Percentiles rank a stretch among this genome's conserved stretches.
phyloP scores from a whole-genome alignment of 1,284 basidiomycete species.

The Lignosus rhinocerotis region DNA sequence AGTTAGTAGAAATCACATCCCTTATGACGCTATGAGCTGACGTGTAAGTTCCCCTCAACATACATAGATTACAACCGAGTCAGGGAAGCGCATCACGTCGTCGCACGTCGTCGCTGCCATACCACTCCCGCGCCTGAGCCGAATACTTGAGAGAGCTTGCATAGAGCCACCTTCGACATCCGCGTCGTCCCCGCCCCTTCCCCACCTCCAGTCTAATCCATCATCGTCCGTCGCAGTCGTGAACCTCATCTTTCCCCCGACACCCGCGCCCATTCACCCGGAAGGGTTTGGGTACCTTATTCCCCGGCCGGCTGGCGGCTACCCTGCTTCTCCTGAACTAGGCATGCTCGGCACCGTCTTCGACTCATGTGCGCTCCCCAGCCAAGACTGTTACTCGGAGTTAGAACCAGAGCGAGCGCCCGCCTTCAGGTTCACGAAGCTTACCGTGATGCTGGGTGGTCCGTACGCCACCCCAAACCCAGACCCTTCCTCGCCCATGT shows the following conservation, averaged over 20 bases:
- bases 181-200: constrained; percentile 31
- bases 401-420: constrained; percentile 19
- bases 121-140: constrained; percentile 67
- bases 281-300: constrained; percentile 94
- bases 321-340: constrained; percentile 40
- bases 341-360: constrained; percentile 84
- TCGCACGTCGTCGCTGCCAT: constrained; percentile 71
- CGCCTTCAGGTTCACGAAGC: constrained; percentile 52
- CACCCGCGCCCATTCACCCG: constrained; percentile 63
- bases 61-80: constrained; percentile 44
- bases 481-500: constrained; percentile 30
- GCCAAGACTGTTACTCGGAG: constrained; percentile 54
- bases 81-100: constrained; percentile 40
- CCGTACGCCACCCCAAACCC: constrained; percentile 55
- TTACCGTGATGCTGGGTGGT: constrained; percentile 93
- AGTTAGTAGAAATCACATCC: constrained; percentile 28
- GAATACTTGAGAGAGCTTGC: constrained; percentile 38
- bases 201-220: constrained; percentile 56
- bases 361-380: constrained; percentile 74
- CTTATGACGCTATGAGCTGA: background rate
- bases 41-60: background rate
- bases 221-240: constrained; percentile 69
- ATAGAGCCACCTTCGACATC: background rate
- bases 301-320: constrained; percentile 66
- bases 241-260: constrained; percentile 68